A percentile compares a stretch with the other conserved stretches of the same genome.
These are phyloP conservation scores for Trametes villosa DNA, from an alignment of 768 basidiomycete genomes.

Conservation along the genomic window DNA sequence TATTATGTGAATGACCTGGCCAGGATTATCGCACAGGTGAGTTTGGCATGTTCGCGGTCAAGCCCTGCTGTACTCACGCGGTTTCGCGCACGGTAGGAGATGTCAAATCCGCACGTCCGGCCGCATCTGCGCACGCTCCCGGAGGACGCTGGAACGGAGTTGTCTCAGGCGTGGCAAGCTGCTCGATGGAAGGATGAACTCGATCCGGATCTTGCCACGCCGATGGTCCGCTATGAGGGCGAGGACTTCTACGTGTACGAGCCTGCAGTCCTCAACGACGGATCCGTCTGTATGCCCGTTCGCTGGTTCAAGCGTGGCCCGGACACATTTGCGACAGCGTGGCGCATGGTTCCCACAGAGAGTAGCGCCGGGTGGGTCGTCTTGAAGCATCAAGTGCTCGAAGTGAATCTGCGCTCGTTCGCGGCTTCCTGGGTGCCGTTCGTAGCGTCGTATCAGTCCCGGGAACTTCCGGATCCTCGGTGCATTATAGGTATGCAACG, in stretches of 20 bases:
- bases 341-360: not conserved
- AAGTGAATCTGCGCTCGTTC: not conserved
- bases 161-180: constrained; percentile 10
- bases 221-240: constrained; percentile 1
- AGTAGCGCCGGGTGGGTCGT: not conserved
- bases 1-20: constrained; percentile 14
- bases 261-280: not conserved
- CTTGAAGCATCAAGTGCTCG: not conserved
- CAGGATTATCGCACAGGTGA: constrained; percentile 14
- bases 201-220: constrained; percentile 1
- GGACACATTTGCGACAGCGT: not conserved
- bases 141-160: not conserved
- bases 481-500: not conserved
- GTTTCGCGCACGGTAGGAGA: constrained; percentile 4
- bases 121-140: constrained; percentile 8
- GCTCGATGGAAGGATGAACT: constrained; percentile 10
- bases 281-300: constrained; percentile 2
- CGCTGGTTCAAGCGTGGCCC: constrained; percentile 6
- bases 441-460: not conserved
- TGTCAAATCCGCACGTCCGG: constrained; percentile 18
- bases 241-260: constrained; percentile 12
- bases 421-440: not conserved
- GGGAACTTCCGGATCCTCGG: constrained; percentile 7
- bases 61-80: not conserved
- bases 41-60: not conserved